These are phyloP conservation scores for Brassica hybrid DNA, from an alignment of 441 rosid species.

Conservation along the genomic window DNA sequence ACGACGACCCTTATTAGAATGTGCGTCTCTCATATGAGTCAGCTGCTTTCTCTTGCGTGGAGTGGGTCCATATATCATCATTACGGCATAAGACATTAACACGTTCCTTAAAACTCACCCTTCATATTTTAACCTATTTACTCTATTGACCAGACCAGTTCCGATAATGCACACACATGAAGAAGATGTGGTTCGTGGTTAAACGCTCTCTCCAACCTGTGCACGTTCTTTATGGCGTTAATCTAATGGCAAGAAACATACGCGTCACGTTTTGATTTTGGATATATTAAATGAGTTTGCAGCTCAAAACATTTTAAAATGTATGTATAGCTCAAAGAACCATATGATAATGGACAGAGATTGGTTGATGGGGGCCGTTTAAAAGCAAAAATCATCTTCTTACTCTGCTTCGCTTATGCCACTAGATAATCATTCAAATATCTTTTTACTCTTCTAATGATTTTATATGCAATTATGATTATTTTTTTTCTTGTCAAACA, in stretches of 20 bases:
- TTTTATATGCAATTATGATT: not conserved
- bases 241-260: not conserved
- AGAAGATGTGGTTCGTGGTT: not conserved
- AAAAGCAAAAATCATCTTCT: not conserved
- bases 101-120: constrained; percentile 2
- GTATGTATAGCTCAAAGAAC: not conserved
- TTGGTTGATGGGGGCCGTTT: constrained; percentile 10
- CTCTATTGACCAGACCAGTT: constrained; percentile 3
- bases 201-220: not conserved
- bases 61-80: constrained; percentile 17
- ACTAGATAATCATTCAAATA: not conserved
- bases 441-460: not conserved
- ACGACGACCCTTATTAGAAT: constrained; percentile 19
- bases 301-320: constrained; percentile 6
- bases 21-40: constrained; percentile 9
- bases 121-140: not conserved
- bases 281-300: not conserved
- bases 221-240: not conserved
- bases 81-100: not conserved
- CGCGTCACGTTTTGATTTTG: not conserved
- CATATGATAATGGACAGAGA: not conserved
- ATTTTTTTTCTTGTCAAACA: no score
- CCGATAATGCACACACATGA: not conserved
- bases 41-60: constrained; percentile 11
- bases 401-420: no score